These are phyloP conservation scores for Pythium dissimile DNA, from an alignment of 352 stramenopile species.

Conservation along the genomic window DNA sequence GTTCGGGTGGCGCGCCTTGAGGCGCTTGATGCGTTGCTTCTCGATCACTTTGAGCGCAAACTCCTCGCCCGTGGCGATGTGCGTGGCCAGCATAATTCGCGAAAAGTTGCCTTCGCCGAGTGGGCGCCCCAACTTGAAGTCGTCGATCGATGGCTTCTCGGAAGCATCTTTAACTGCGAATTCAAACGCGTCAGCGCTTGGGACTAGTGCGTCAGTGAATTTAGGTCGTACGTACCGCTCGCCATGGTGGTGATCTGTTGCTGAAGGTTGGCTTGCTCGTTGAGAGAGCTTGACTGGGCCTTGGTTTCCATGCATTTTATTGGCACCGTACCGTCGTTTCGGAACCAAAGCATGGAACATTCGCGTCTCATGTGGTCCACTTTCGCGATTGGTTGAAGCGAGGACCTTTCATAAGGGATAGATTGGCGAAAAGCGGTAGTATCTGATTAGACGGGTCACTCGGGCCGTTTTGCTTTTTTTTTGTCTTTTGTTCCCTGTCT, in stretches of 20 bases:
- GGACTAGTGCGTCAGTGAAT: background rate
- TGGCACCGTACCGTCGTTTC: background rate
- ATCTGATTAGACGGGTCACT: slow-evolving; percentile 8
- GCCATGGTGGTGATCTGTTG: no score
- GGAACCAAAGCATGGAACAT: no score
- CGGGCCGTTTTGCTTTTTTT: slow-evolving; percentile 27
- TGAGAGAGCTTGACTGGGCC: background rate
- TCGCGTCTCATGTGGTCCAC: slow-evolving; percentile 21
- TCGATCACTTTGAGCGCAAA: slow-evolving; percentile 98
- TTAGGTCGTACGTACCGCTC: slow-evolving; percentile 12
- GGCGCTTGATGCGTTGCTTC: slow-evolving; percentile 82
- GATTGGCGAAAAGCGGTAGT: slow-evolving; percentile 12
- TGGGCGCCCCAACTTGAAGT: slow-evolving; percentile 57
- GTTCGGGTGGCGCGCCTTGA: slow-evolving; percentile 94
- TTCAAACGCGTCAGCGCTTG: slow-evolving; percentile 45
- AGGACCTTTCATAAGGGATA: slow-evolving; percentile 9
- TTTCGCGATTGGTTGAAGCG: slow-evolving; percentile 12
- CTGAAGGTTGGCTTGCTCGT: background rate
- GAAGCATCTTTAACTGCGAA: slow-evolving; percentile 62
- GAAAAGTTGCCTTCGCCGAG: slow-evolving; percentile 95
- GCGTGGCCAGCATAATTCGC: slow-evolving; percentile 85
- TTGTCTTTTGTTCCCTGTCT: slow-evolving; percentile 19
- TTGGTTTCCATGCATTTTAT: slow-evolving; percentile 18
- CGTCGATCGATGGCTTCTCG: slow-evolving; percentile 71
- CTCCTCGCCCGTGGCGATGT: slow-evolving; percentile 86